Evolutionary conservation across 2,329 filamentous ascomycete genomes (phyloP), one percentile per base, ranked within the genome.

Genomic region (Cladosporium phlei): DNA sequence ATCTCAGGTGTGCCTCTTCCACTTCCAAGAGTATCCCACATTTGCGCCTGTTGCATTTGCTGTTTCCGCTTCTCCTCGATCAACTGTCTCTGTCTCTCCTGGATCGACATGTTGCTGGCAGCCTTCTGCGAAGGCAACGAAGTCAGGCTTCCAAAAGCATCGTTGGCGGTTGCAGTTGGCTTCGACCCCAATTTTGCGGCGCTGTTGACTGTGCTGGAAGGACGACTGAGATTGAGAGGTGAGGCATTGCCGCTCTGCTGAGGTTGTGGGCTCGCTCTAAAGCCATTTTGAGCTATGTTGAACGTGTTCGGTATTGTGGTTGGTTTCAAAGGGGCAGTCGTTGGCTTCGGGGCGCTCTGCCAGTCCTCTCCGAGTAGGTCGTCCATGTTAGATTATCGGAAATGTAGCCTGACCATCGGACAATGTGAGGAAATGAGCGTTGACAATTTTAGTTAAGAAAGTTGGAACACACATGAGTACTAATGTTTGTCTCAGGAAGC

Each of bases 121-220:
- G 69, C 55, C 63, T 82, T 83, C 40, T 76, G 69, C 22, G 76
- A 67, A 38, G 78, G 78, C 58, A 85, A 81, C 55, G 76, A 81
- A 51, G 89, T 74, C 42, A 93, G 72, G 58, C 82, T 85, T 59
- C 86, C 86, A 68, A 93, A 93, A 70, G 84, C 88, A 62, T 93
- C 87, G 49, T 68, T 70, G 16, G 65, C 65, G 21, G 68, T 65
- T n/a, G 67, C 69, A 37, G 76, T 69, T 5, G 77, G 66, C 27
- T 81, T 85, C 3, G 73, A 67, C 3, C 66, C 58, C 61, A 66
- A 53, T 71, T 81, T 64, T 64, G 66, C 49, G 54, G 67, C 59
- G 53, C 69, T 67, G 43, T 68, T 61, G 20, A 64, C 50, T 12
- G 61, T 60, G 37, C 69, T 70, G 2, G 69, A 67, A 20, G 66